Base-by-base conservation (phyloP, 2,329 filamentous ascomycete genomes). In the Fusarium dlaminii region DNA sequence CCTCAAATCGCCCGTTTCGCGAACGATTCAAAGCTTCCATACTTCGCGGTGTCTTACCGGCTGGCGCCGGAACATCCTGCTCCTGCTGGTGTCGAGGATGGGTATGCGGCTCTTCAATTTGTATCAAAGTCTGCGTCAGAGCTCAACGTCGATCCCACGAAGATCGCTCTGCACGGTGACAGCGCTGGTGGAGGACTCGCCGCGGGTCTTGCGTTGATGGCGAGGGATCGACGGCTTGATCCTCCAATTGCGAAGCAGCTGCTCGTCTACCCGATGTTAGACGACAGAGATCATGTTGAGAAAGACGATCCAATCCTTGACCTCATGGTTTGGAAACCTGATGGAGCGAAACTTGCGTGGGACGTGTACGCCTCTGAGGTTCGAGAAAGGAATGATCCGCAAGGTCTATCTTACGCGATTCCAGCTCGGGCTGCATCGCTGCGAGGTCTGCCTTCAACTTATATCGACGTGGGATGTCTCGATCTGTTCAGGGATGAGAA, bases 401-500 rank as follows among this genome's bases (percentile, higher is more conserved):
- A 73, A 20, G 46, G 70, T 11, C 48, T 68, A 6, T 55, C 63
- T 12, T 78, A 79, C 30, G 70, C 69, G 6, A 75, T 73, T 17
- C 79, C 79, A 12, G 80, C 77, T 8, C 63, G 77, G 1, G 77
- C 76, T 10, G n/a, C 27, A 10, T 73, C 72, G 15, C 37, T 82
- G 6, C 46, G 59, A 13, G 78, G 79, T 10, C 69, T 86, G 39
- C 84, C 84, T 3, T 67, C 66, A 7, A 81, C 81, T 6, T 85
- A 83, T 34, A 77, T 86, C 0, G 84, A 86, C 22, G 77, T 82
- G 8, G 83, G 83, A 15, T 72, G 73, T 9, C 66, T 84, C 48
- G 84, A 85, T 51, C 39, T 86, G 20, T 86, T 85, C 3, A 36
- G 66, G 27, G 58, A 70, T 18, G 67, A 70, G 32, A 56, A 55